These are phyloP conservation scores for Rauvolfia tetraphylla DNA, from an alignment of 257 asterid genomes.

Conservation along the genomic window DNA sequence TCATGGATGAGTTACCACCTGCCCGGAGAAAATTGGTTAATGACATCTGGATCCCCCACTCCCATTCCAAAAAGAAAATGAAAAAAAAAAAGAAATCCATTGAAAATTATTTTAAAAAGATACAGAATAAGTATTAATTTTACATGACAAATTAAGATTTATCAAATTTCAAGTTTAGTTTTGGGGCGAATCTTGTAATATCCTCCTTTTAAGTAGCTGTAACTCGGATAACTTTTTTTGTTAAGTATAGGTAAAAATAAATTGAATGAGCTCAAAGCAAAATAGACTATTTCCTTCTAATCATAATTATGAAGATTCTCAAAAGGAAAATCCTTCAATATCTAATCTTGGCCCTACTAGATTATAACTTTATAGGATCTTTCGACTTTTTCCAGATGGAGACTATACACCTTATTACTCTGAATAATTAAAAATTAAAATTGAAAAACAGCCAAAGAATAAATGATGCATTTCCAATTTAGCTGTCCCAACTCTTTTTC, in stretches of 20 bases:
- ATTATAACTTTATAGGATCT: conserved; percentile 19
- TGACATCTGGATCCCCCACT: no score
- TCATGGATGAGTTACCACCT: no score
- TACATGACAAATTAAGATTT: no score
- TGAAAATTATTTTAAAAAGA: no score
- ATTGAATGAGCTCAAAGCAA: background rate
- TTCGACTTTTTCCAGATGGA: conserved; percentile 23
- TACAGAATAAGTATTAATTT: no score
- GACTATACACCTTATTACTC: conserved; percentile 8
- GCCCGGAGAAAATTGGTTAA: no score
- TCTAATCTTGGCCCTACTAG: conserved; percentile 9
- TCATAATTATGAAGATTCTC: conserved; percentile 3
- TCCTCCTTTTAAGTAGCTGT: no score
- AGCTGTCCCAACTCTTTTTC: background rate
- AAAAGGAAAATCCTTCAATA: conserved; percentile 1
- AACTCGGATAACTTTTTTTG: no score
- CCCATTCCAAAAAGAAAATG: no score
- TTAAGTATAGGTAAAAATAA: background rate
- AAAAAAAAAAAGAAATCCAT: no score
- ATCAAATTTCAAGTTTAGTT: no score
- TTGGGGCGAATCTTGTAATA: no score
- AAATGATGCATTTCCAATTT: background rate
- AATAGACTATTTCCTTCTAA: background rate
- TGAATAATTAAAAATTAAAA: background rate
- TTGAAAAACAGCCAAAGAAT: background rate